Base-by-base conservation (phyloP, 108 stramenopile species). In the Fragilariopsis cylindrus region DNA sequence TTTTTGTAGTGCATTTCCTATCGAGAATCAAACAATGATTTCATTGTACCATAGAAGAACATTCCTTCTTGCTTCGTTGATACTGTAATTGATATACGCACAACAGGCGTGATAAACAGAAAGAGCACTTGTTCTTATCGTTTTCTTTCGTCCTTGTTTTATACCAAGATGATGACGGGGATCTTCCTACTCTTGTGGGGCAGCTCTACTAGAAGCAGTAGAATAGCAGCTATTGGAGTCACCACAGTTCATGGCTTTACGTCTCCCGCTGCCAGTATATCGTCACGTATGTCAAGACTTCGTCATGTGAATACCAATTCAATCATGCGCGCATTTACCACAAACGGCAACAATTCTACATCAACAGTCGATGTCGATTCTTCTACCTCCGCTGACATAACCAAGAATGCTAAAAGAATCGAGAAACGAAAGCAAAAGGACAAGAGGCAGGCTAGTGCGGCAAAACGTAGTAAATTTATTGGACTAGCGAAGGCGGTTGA, bases 401-500 rank as follows among this genome's bases (percentile, higher is more conserved):
- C 50, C 67, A 48, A 19, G 7, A 16, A 47, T 45, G 46, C 67
- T 50, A n/a, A 19, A 15, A 42, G 63, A 13, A 30, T 13, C 3
- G 48, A 70, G 69, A 62, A 76, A 62, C 16, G 42, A 56, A 63
- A 67, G 60, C 30, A 71, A 78, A 69, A 52, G 30, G 69, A 71
- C 46, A 58, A 82, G 77, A 82, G 81, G 30, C 48, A 15, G 6
- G 70, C 78, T 13, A 48, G 48, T 49, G 47, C 76, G 75, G 82
- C 82, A 19, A 86, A 88, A 74, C 87, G 90, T 15, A 71, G 76
- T 41, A 69, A 87, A 64, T 85, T 87, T 64, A 89, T 95, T 58
- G 95, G 95, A 5, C 45, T 86, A 48, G 88, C 91, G 70, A 96
- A 96, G 71, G 94, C 92, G 3, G 91, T 93, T 44, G 95, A 96